Conservation (phyloP, 805 yeast genomes). For the Ogataea saltuana region DNA sequence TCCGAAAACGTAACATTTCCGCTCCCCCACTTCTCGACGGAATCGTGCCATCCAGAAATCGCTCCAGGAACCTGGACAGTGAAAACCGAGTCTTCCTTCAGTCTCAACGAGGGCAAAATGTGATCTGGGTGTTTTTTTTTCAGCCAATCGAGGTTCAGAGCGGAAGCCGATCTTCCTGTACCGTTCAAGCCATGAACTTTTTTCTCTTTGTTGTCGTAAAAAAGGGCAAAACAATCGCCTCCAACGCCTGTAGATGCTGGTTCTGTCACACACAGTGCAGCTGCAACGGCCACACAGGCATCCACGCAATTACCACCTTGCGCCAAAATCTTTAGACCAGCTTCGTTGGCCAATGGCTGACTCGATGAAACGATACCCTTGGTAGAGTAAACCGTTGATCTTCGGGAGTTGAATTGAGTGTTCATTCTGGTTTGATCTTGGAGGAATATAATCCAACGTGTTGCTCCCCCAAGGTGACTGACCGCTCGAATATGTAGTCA, state of each 20-base stretch:
- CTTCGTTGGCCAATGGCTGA: conserved; percentile 76
- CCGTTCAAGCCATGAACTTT: conserved; percentile 71
- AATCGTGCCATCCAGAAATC: conserved; percentile 77
- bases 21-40: conserved; percentile 70
- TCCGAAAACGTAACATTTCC: conserved; percentile 61
- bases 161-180: conserved; percentile 66
- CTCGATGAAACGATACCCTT: conserved; percentile 74
- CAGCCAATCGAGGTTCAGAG: conserved; percentile 49
- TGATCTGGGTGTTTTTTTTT: conserved; percentile 41
- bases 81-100: conserved; percentile 54
- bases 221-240: conserved; percentile 67
- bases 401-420: conserved; percentile 46
- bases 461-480: no score
- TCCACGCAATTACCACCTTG: conserved; percentile 75
- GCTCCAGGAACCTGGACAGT: conserved; percentile 78
- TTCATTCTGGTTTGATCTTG: conserved; percentile 7
- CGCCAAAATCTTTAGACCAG: conserved; percentile 64
- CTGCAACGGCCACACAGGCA: conserved; percentile 61
- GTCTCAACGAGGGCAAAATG: conserved; percentile 44
- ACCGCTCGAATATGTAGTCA: no score
- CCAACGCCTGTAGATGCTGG: conserved; percentile 67
- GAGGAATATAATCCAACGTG: background rate
- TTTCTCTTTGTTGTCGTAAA: conserved; percentile 49
- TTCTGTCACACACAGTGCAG: conserved; percentile 55
- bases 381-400: conserved; percentile 73